Evolutionary conservation across 2,329 filamentous ascomycete species (phyloP), one percentile per base, ranked within the genome.

Genomic region (Colletotrichum zoysiae): DNA sequence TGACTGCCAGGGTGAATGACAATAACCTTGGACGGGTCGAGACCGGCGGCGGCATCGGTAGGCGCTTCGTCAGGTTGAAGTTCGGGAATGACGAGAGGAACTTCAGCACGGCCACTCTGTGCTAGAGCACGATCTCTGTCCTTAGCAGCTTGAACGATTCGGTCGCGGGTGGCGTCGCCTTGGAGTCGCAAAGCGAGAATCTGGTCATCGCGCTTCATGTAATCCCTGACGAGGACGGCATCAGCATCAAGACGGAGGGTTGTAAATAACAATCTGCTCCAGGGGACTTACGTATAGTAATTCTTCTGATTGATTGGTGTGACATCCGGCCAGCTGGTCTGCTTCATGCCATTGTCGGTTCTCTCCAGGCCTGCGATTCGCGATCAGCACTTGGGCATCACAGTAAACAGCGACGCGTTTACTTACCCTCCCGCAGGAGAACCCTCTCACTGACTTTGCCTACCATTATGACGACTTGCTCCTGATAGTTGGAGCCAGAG

Each of bases 261-360:
- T 11, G 20, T 18, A 35, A 6, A 7, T 23, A 26, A 4, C 2
- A 53, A 3, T 40, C 6, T 35, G 7, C 20, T 2, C 20, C 33
- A 9, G 26, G 8, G 4, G 9, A 42, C 91, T 73, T 87, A 96
- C 94, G 95, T 97, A 82, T 98, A 98, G 83, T 99, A 99, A 82
- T 99, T 99, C 86, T 99, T 99, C 82, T 99, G 96, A 81, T 99
- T 99, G 83, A 99, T 99, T 78, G 96, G 94, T 55, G 90, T 88
- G 70, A 97, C 91, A 79, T 96, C 92, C 12, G 96, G 95, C 95
- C 96, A 99, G 81, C 89, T 97, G 59, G 95, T 93, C 79, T 96
- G 90, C 79, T 95, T 96, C 92, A 99, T 95, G 84, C 95, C 95
- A 89, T 99, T 99, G 86, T 99, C 96, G 73, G 96, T 98, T 80